phyloP scores from a whole-genome alignment of 192 early-diverging fungal genomes.

The Coemansia sp. region DNA sequence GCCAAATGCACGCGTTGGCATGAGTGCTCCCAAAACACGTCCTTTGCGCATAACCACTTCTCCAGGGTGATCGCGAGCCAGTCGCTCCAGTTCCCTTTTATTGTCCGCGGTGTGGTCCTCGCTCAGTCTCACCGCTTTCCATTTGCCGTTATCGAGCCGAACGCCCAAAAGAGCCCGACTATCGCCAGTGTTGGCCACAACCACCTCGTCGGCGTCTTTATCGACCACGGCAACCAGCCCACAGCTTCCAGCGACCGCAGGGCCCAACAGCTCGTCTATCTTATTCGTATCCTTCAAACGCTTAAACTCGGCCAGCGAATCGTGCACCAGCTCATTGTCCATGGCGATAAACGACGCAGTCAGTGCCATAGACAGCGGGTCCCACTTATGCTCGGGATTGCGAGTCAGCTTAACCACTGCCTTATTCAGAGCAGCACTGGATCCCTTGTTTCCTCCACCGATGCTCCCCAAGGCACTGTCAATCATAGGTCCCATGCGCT shows the following conservation, averaged over 20 bases:
- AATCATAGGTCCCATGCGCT: slow-evolving; percentile 45
- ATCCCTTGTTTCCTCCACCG: neutral
- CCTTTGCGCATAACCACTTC: slow-evolving; percentile 62
- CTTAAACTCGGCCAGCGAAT: slow-evolving; percentile 19
- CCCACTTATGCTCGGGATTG: slow-evolving; percentile 36
- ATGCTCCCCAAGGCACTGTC: slow-evolving; percentile 22
- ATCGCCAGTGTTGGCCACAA: slow-evolving; percentile 39
- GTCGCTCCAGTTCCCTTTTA: slow-evolving; percentile 49
- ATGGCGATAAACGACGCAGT: slow-evolving; percentile 22
- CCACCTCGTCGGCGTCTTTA: slow-evolving; percentile 13
- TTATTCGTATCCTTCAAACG: slow-evolving; percentile 9
- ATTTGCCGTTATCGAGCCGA: slow-evolving; percentile 37
- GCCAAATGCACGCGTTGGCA: slow-evolving; percentile 66
- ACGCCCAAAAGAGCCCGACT: slow-evolving; percentile 43
- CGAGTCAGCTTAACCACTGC: slow-evolving; percentile 26
- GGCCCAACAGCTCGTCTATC: slow-evolving; percentile 40
- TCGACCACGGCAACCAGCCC: slow-evolving; percentile 42
- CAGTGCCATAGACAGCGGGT: slow-evolving; percentile 25
- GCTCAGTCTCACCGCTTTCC: slow-evolving; percentile 60
- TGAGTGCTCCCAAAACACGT: slow-evolving; percentile 63
- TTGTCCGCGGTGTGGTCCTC: slow-evolving; percentile 66
- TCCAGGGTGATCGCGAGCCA: slow-evolving; percentile 71
- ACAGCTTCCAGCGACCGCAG: slow-evolving; percentile 37
- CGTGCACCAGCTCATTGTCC: slow-evolving; percentile 28
- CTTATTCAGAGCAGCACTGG: neutral